phyloP scores from a whole-genome alignment of 2,329 filamentous ascomycete genomes.

The Teratosphaeria epicoccoides region DNA sequence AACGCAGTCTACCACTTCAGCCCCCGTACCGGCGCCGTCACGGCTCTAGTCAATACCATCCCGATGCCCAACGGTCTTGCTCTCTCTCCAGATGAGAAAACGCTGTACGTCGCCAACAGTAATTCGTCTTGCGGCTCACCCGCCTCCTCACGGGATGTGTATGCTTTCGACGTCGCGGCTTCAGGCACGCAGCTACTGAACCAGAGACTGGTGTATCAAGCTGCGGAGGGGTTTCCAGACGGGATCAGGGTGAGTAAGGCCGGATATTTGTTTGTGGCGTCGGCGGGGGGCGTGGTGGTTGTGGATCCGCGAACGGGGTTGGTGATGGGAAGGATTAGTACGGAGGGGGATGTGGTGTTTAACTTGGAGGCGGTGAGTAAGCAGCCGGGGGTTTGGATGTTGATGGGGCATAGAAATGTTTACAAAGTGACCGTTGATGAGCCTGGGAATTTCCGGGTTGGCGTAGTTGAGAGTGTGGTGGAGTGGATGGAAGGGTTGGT shows the following conservation, averaged over 20 bases:
- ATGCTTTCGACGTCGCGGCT: slow-evolving; percentile 14
- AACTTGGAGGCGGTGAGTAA: slow-evolving; percentile 13
- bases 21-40: slow-evolving; percentile 38
- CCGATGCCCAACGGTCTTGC: slow-evolving; percentile 18
- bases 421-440: slow-evolving; percentile 15
- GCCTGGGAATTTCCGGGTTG: not conserved
- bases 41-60: slow-evolving; percentile 40
- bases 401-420: slow-evolving; percentile 13
- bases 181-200: slow-evolving; percentile 16
- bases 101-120: slow-evolving; percentile 18
- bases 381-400: slow-evolving; percentile 11
- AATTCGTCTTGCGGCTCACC: slow-evolving; percentile 8
- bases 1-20: slow-evolving; percentile 50
- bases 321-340: slow-evolving; percentile 45
- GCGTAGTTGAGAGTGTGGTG: not conserved
- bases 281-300: slow-evolving; percentile 12
- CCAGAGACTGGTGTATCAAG: slow-evolving; percentile 24
- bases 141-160: slow-evolving; percentile 31
- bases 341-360: slow-evolving; percentile 14
- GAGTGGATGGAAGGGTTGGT: not conserved
- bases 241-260: slow-evolving; percentile 11
- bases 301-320: slow-evolving; percentile 17
- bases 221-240: slow-evolving; percentile 26
- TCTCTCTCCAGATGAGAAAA: slow-evolving; percentile 14
- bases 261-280: slow-evolving; percentile 10